These are phyloP conservation scores for Populus davidiana DNA, from an alignment of 345 rosid genomes.

Conservation along the genomic window DNA sequence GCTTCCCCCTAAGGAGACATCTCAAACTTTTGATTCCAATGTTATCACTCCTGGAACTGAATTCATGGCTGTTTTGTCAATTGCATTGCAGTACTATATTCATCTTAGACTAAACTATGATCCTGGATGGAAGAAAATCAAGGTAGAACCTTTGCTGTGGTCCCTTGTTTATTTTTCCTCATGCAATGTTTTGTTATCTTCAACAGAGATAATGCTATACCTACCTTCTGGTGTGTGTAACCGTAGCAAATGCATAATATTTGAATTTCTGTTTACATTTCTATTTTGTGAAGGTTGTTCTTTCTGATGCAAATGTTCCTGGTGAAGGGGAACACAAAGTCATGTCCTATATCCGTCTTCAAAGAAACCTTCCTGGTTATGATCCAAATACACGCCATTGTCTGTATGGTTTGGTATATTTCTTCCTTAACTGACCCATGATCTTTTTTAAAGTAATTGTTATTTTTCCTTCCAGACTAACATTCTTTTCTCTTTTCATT, in stretches of 20 bases:
- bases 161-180: neutral
- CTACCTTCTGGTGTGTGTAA: neutral
- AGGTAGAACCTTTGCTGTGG: constrained; percentile 41
- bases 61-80: constrained; percentile 82
- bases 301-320: constrained; percentile 98
- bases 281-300: constrained; percentile 67
- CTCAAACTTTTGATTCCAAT: constrained; percentile 77
- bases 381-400: constrained; percentile 91
- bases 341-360: constrained; percentile 85
- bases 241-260: neutral
- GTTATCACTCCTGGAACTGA: constrained; percentile 94
- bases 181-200: neutral
- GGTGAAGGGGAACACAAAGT: constrained; percentile 99
- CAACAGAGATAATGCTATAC: neutral
- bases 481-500: constrained; percentile 8
- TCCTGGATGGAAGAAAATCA: constrained; percentile 91
- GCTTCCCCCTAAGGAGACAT: constrained; percentile 68
- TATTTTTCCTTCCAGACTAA: constrained; percentile 12
- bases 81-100: constrained; percentile 81
- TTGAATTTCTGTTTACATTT: constrained; percentile 19
- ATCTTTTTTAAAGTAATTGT: neutral
- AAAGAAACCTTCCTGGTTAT: constrained; percentile 83
- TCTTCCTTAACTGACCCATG: constrained; percentile 22
- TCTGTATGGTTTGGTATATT: constrained; percentile 89
- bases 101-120: constrained; percentile 79